phyloP scores from a whole-genome alignment of 1,284 basidiomycete species.

The Waitea zeae region DNA sequence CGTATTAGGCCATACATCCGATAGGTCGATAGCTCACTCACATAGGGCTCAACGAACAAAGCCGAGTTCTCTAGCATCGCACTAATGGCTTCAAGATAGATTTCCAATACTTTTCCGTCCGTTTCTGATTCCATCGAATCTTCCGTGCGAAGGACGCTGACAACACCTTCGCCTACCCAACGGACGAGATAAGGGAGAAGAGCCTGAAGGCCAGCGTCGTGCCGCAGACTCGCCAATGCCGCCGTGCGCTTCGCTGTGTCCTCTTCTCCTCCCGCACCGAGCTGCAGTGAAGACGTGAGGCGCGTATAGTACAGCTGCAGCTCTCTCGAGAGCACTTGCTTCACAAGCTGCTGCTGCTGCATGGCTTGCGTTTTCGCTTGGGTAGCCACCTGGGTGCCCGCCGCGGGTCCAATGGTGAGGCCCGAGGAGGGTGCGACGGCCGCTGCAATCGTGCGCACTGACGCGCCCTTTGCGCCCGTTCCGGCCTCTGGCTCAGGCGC shows the following conservation, averaged over 20 bases:
- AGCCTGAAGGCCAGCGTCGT: conserved; percentile 85
- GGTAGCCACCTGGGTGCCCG: too few species aligned
- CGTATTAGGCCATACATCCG: not conserved
- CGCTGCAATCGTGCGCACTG: conserved; percentile 15
- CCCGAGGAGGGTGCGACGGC: conserved; percentile 14
- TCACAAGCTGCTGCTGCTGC: conserved; percentile 64
- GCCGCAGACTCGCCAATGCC: conserved; percentile 76
- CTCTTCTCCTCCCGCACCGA: conserved; percentile 22
- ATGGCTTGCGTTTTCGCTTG: conserved; percentile 22
- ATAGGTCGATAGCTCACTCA: conserved; percentile 25
- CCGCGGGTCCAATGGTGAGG: conserved; percentile 17
- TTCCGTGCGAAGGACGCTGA: conserved; percentile 44
- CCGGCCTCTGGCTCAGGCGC: conserved; percentile 19
- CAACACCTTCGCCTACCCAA: conserved; percentile 85
- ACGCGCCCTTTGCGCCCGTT: conserved; percentile 11
- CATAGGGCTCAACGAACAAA: conserved; percentile 94
- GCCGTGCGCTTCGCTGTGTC: conserved; percentile 61
- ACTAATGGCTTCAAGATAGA: conserved; percentile 67
- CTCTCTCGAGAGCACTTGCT: conserved; percentile 88
- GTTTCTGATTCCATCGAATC: conserved; percentile 40
- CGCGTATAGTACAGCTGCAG: conserved; percentile 92
- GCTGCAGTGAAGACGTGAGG: conserved; percentile 73
- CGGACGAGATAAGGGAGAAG: conserved; percentile 92
- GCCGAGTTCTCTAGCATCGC: conserved; percentile 73
- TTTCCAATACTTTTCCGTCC: conserved; percentile 54